A percentile compares a stretch with the other conserved stretches of the same genome.
Evolutionary conservation across 2,329 filamentous ascomycete genomes (phyloP).

Genomic region (Chaetomium olivaceum): DNA sequence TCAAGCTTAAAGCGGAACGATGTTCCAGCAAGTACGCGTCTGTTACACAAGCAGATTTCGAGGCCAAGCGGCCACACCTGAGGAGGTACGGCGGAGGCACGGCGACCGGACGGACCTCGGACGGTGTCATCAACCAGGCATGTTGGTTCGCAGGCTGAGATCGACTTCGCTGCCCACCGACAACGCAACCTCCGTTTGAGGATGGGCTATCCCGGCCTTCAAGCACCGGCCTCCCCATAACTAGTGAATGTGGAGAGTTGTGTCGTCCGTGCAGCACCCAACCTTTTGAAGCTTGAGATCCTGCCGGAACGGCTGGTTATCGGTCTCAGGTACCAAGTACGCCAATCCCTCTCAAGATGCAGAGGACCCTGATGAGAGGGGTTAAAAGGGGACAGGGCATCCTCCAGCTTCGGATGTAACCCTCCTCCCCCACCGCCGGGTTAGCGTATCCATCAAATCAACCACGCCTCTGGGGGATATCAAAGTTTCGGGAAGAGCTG

Average conservation of each 20-base stretch:
- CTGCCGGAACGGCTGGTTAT: background rate
- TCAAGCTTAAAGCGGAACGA: background rate
- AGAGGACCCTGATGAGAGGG: slow-evolving; percentile 2
- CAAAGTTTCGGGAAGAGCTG: background rate
- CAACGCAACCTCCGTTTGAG: background rate
- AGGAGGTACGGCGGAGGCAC: slow-evolving; percentile 7
- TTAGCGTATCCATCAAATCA: background rate
- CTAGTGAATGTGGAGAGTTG: background rate
- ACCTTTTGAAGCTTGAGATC: background rate
- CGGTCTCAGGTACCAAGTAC: no score
- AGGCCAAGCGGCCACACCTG: background rate
- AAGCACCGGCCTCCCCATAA: background rate
- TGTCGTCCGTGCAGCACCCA: background rate
- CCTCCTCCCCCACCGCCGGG: background rate
- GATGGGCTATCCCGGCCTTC: slow-evolving; percentile 1
- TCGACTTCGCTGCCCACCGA: slow-evolving; percentile 1
- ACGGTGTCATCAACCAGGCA: slow-evolving; percentile 12
- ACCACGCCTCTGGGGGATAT: background rate
- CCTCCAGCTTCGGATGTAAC: background rate
- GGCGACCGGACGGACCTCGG: background rate
- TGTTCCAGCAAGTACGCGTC: background rate
- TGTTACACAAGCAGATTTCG: background rate
- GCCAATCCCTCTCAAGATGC: no score
- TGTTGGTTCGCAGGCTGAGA: slow-evolving; percentile 4
- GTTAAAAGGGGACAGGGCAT: background rate